Evolutionary conservation across 129 eudicot species (phyloP).

Genomic region (Helianthus annuus): DNA sequence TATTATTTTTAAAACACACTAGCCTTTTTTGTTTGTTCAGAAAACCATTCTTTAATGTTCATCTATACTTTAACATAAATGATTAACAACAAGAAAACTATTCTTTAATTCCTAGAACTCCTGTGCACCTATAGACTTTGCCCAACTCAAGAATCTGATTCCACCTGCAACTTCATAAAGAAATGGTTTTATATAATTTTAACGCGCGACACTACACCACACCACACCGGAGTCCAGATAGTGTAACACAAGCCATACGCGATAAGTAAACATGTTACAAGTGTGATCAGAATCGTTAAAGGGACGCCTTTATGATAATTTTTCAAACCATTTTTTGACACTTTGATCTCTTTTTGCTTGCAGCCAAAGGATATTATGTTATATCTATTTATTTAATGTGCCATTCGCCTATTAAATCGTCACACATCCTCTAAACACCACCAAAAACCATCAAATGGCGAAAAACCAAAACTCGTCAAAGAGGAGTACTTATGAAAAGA

Average conservation of each 20-base stretch:
- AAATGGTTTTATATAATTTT: constrained; percentile 16
- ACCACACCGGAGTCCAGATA: too few relatives aligned
- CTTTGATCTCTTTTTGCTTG: constrained; percentile 21
- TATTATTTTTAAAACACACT: too few relatives aligned
- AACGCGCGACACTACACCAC: background rate
- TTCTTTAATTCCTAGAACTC: background rate
- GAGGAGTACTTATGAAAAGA: constrained; percentile 33
- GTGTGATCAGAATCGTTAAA: constrained; percentile 34
- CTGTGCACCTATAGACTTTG: background rate
- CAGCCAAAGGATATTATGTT: background rate
- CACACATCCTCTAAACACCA: background rate
- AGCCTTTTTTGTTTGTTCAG: too few relatives aligned
- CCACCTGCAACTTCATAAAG: constrained; percentile 20
- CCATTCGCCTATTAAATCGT: constrained; percentile 29
- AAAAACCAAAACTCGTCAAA: constrained; percentile 32
- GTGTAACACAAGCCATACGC: constrained; percentile 22
- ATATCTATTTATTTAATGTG: background rate
- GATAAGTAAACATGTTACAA: constrained; percentile 19
- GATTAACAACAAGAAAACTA: too few relatives aligned
- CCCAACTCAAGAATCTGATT: constrained; percentile 27
- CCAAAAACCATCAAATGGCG: constrained; percentile 32
- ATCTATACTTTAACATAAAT: too few relatives aligned
- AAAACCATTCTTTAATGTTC: too few relatives aligned
- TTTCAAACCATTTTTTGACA: constrained; percentile 39
- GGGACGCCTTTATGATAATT: constrained; percentile 5